Evolutionary conservation across 1,139 yeast genomes (phyloP), one percentile per base, ranked within the genome.

Genomic region (Nadsonia commutata): DNA sequence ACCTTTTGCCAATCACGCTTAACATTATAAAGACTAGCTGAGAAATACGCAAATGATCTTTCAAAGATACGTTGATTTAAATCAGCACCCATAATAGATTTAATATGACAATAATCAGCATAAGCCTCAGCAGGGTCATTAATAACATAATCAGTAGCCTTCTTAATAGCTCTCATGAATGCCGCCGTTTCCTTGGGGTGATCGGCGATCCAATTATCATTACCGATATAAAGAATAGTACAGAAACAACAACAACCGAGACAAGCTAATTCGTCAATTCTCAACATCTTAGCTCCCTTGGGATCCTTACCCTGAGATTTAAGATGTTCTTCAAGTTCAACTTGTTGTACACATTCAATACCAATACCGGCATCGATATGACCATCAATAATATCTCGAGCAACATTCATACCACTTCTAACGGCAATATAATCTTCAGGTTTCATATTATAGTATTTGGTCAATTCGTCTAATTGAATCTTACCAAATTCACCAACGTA

Each of bases 161-260:
- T 65, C 58, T 71, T 73, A 51, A 70, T 59, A 8, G 77, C 78
- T 20, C 50, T 62, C 66, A 72, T 55, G 56, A 72, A 68, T 48
- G 58, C 61, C 40, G 50, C 58, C 43, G 72, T 68, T 56, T 70
- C 69, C 37, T 66, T 72, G n/a, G 72, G 72, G 56, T 73, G 69
- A 41, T 57, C 62, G n/a, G 61, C 63, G 54, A 73, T 63, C 52
- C 72, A 73, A 41, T 64, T 58, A 52, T 73, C 78, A 54, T 73
- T 72, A 52, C 67, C 67, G 53, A 73, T 73, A 65, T 71, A 72
- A 55, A 72, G 63, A 49, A 73, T 69, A 38, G 77, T 70, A 52
- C 78, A 73, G 70, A 73, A 73, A 52, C 78, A 73, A 56, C 78
- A 73, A 56, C 78, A 73, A 11, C 78, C 78, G 49, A 73, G 64